phyloP scores from a whole-genome alignment of 306 rosid genomes.

The Crotalaria pallida region DNA sequence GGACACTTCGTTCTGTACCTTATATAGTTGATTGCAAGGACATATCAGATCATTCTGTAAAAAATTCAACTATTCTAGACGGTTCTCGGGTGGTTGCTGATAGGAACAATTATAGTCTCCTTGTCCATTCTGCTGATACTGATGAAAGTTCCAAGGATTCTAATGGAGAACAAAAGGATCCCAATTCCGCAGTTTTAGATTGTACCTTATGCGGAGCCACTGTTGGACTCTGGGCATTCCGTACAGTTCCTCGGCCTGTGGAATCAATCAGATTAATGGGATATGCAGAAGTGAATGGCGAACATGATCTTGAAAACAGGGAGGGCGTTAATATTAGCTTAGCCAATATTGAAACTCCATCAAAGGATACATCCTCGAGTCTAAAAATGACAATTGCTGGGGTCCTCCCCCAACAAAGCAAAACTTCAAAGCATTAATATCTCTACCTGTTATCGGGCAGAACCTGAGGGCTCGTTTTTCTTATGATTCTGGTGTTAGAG shows the following conservation, averaged over 20 bases:
- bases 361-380: slow-evolving; percentile 39
- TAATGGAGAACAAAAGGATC: slow-evolving; percentile 45
- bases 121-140: slow-evolving; percentile 25
- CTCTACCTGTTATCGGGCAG: slow-evolving; percentile 78
- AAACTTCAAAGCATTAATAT: slow-evolving; percentile 76
- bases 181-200: slow-evolving; percentile 75
- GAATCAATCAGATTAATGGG: slow-evolving; percentile 75
- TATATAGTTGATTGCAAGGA: slow-evolving; percentile 59
- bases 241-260: slow-evolving; percentile 53
- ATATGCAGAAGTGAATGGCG: slow-evolving; percentile 40
- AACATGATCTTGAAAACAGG: slow-evolving; percentile 33
- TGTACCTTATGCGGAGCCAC: slow-evolving; percentile 90
- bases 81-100: slow-evolving; percentile 27
- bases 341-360: slow-evolving; percentile 33
- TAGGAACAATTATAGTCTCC: slow-evolving; percentile 23
- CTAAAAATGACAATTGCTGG: slow-evolving; percentile 89
- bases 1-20: slow-evolving; percentile 82
- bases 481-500: slow-evolving; percentile 44
- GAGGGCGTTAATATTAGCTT: slow-evolving; percentile 23
- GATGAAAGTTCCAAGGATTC: slow-evolving; percentile 35
- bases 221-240: slow-evolving; percentile 88
- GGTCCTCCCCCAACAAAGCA: slow-evolving; percentile 94
- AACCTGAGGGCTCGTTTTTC: slow-evolving; percentile 75
- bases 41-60: slow-evolving; percentile 36
- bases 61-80: slow-evolving; percentile 21